These are phyloP conservation scores for Ophiostoma himal-ulmi DNA, from an alignment of 2,329 filamentous ascomycete genomes.

Conservation along the genomic window DNA sequence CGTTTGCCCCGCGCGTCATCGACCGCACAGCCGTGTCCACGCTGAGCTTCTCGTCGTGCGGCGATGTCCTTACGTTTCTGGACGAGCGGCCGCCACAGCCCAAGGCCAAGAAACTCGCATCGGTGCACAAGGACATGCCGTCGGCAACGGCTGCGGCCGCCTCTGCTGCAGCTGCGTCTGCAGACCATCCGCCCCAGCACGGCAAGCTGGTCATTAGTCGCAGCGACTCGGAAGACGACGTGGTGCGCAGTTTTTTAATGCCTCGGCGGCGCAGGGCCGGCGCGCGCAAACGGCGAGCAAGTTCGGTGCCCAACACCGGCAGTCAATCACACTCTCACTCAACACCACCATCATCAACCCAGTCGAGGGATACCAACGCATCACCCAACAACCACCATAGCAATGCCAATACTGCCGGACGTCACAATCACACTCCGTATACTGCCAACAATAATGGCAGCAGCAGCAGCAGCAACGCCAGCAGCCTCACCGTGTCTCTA, in stretches of 20 bases:
- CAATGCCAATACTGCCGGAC: neutral
- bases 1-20: slow-evolving; percentile 57
- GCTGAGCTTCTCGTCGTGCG: slow-evolving; percentile 54
- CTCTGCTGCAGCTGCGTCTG: slow-evolving; percentile 22
- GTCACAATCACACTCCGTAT: neutral
- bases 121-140: slow-evolving; percentile 6
- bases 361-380: neutral
- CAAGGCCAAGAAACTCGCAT: neutral
- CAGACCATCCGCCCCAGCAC: slow-evolving; percentile 37
- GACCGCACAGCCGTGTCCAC: slow-evolving; percentile 57
- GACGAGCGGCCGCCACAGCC: slow-evolving; percentile 49
- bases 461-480: slow-evolving; percentile 30
- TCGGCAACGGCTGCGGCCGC: slow-evolving; percentile 24
- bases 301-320: slow-evolving; percentile 34
- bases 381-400: neutral
- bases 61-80: slow-evolving; percentile 56
- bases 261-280: slow-evolving; percentile 33
- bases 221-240: slow-evolving; percentile 62
- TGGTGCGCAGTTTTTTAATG: slow-evolving; percentile 54
- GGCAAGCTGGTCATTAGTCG: slow-evolving; percentile 49
- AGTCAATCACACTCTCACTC: slow-evolving; percentile 39
- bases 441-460: neutral
- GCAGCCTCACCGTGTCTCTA: slow-evolving; percentile 38
- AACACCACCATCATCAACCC: slow-evolving; percentile 43
- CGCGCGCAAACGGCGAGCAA: slow-evolving; percentile 39